Base-by-base conservation (phyloP, 2,329 filamentous ascomycete species). In the Tolypocladium album region DNA sequence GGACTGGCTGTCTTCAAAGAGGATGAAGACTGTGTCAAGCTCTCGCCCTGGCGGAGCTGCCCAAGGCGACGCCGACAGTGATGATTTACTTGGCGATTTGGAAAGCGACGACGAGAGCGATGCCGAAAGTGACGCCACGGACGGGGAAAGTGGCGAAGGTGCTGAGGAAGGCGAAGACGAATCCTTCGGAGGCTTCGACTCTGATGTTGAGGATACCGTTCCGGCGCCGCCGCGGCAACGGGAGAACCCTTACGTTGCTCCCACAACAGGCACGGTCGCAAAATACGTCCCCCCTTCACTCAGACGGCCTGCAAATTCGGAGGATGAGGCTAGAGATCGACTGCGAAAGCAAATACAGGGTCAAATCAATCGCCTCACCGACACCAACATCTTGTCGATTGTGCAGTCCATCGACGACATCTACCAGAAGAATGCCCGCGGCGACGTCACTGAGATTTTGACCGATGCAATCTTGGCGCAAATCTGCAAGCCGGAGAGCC, bases 221-320 rank as follows among this genome's bases (percentile, higher is more conserved):
- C 70, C 72, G 38, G 64, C 70, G n/a, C 71, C 71, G 52, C 79
- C 77, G 63, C 79, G 78, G 62, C 73, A 80, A 60, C 82, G 85
- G 62, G 93, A 97, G 72, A 97, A 97, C 65, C 93, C 93, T 5
- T 97, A 96, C 66, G 79, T 93, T 57, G 88, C 93, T 3, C 93
- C 93, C 5, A 71, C 76, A 2, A 73, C 74, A 1, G 76, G 76
- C 24, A 68, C 70, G 47, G 70, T 78, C 22, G 78, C 79, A 7
- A 96, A 95, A 82, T 99, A 99, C 67, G 82, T 97, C 3, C 93
- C 94, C 1, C 94, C 93, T 3, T 96, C 92, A 1, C 76, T 94
- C 58, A 84, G 92, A 55, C 86, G 82, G 65, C 76, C 81, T 40
- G 74, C 82, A 3, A 79, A 82, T 1, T 83, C 85, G 0, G 86